Evolutionary conservation across 805 yeast genomes (phyloP).

Genomic region (Saccharomycopsis malanga): DNA sequence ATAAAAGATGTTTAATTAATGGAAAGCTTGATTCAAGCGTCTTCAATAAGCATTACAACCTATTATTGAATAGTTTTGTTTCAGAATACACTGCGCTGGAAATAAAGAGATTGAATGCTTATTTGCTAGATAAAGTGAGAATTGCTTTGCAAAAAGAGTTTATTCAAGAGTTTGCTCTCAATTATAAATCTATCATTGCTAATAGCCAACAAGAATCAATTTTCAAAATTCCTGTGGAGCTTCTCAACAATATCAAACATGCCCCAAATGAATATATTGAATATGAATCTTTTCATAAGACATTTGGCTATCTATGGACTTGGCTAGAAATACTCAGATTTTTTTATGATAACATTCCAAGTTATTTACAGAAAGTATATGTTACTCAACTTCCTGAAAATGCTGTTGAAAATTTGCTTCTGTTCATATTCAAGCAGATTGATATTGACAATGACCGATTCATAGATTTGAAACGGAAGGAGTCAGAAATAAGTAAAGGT

Average conservation of each 20-base stretch:
- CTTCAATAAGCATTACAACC: neutral
- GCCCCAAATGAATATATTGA: slow-evolving; percentile 35
- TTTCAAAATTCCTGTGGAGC: slow-evolving; percentile 34
- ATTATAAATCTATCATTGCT: slow-evolving; percentile 25
- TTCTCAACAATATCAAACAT: slow-evolving; percentile 33
- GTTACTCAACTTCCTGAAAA: slow-evolving; percentile 43
- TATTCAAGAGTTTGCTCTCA: slow-evolving; percentile 43
- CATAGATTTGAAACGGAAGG: slow-evolving; percentile 22
- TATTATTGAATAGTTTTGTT: neutral
- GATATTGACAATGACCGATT: slow-evolving; percentile 30
- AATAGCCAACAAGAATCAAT: slow-evolving; percentile 26
- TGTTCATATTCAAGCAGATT: slow-evolving; percentile 48
- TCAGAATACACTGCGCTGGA: neutral
- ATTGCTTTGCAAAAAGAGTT: slow-evolving; percentile 41
- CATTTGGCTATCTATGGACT: slow-evolving; percentile 43
- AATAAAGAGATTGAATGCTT: slow-evolving; percentile 3
- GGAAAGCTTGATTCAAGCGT: neutral
- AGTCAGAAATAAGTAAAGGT: neutral
- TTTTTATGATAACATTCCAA: slow-evolving; percentile 58
- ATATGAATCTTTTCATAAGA: slow-evolving; percentile 30
- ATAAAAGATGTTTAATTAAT: slow-evolving; percentile 2
- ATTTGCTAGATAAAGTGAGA: slow-evolving; percentile 33
- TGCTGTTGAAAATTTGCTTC: slow-evolving; percentile 44
- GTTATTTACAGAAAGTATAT: slow-evolving; percentile 54
- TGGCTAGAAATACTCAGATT: slow-evolving; percentile 61